A percentile compares a stretch with the other conserved stretches of the same genome.
Evolutionary conservation across 2,329 filamentous ascomycete genomes (phyloP).

Genomic region (Aspergillus glaucus): DNA sequence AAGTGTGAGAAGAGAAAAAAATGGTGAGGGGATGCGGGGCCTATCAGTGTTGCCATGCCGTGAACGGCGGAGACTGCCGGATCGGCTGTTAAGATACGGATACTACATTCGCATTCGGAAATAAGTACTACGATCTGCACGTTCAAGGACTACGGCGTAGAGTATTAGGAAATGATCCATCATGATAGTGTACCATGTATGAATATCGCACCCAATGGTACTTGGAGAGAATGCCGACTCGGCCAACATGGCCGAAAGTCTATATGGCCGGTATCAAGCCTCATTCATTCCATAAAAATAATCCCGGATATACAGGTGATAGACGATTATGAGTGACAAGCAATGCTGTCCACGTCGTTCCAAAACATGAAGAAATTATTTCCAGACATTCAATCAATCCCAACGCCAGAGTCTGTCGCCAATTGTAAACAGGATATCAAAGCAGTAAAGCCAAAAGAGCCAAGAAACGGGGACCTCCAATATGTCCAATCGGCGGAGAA

Average conservation of each 20-base stretch:
- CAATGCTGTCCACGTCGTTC: not conserved
- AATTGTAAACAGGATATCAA: conserved; percentile 30
- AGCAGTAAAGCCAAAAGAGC: conserved; percentile 5
- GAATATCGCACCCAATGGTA: no score
- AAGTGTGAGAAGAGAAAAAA: not conserved
- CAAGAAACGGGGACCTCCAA: conserved; percentile 9
- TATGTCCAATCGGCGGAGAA: conserved; percentile 14
- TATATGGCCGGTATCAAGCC: not conserved
- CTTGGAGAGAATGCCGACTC: no score
- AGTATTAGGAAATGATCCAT: no score
- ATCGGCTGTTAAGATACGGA: no score
- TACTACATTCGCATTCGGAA: no score
- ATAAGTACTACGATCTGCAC: no score
- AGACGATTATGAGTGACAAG: conserved; percentile 1
- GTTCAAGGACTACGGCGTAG: no score
- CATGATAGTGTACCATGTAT: no score
- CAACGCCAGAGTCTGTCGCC: conserved; percentile 27
- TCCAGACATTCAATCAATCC: conserved; percentile 17
- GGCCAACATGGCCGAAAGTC: not conserved
- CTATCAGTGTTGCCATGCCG: no score
- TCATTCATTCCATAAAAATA: not conserved
- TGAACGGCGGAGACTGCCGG: no score
- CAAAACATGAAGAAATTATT: conserved; percentile 15
- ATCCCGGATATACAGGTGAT: not conserved
- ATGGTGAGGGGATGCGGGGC: no score